Evolutionary conservation across 169 alveolate species (phyloP), one percentile per base, ranked within the genome.

Genomic region (Cryptosporidium sp.): DNA sequence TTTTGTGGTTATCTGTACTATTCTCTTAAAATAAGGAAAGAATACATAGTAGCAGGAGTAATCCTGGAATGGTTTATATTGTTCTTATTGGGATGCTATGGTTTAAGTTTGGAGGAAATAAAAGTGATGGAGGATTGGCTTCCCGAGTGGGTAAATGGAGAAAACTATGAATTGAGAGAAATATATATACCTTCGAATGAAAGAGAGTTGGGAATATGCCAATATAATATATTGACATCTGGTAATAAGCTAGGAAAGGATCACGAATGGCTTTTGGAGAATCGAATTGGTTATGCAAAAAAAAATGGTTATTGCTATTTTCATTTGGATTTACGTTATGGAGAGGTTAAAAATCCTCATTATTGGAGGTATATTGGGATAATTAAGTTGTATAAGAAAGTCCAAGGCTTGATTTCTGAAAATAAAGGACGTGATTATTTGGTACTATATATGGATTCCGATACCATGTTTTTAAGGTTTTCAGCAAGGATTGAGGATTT

Each of bases 291-390:
- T 16, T 80, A 80, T 80, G 39, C 80, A n/a, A 65, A 21, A 41
- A 31, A 23, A 18, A 69, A 65, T 35, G 67, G 48, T 9, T 80
- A 80, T 41, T 80, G 89, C 62, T 80, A 80, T 37, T 80, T 80
- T 39, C 89, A 80, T 23, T 26, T 80, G 39, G 75, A 65, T 65
- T 41, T 61, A 31, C 31, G 31, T 33, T 16, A 7, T 33, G 71
- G 71, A 1, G 67, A 55, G 67, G 7, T n/a, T 9, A 26, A 9
- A 21, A n/a, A 59, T 18, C 80, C 89, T 12, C 75, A 80, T 41
- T 80, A 41, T 65, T 80, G 89, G 89, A 80, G 89, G 14, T 80
- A 80, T 65, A 35, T 80, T 37, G 89, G 80, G 4, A 65, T 80
- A 37, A 80, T 80, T 23, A 45, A 80, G 33, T 5, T 80, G 8